Base-by-base conservation (phyloP, 164 flowering plant species). In the Chloranthus sessilifolius region DNA sequence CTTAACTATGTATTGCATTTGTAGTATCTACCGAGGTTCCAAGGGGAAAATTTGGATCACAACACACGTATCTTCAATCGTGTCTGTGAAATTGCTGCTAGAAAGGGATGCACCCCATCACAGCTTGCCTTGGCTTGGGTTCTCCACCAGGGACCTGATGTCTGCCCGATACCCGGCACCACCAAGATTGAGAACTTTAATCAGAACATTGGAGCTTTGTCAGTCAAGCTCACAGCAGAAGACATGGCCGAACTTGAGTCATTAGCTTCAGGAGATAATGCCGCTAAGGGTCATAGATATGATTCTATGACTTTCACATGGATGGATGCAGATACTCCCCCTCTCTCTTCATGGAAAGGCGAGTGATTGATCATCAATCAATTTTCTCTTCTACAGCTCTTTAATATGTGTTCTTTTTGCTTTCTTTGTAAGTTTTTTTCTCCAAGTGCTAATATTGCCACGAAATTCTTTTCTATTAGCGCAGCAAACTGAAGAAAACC, bases 71-170 rank as follows among this genome's bases (percentile, higher is more conserved):
- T 71, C 17, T 71, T 64, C 29, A 72, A 67, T 41, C 39, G 43
- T 21, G 67, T 71, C 1, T 35, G 34, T 20, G 53, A 64, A 30
- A 62, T 67, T 15, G 75, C 75, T 14, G 12, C 34, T 0, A 64
- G 37, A 25, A 71, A 71, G 30, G 72, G 75, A 43, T 71, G 69
- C 69, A 63, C 72, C 27, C 58, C 70, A 5, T 47, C 72, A 1
- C 75, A 71, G 50, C 72, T 67, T 11, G 72, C 75, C 28, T 61
- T 71, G 41, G 75, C 75, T 4, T 71, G 75, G 75, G 61, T 71
- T 9, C 75, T 63, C 20, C 70, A 71, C 38, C 75, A 64, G 24
- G 75, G 75, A 42, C 31, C 22, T 12, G 72, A 64, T 46, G 75
- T 71, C 14, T 55, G 66, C 29, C 75, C 72, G 0, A 71, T 71